Conservation (phyloP, 129 eudicot genomes). For the Chrysanthemum lavandulifolium region DNA sequence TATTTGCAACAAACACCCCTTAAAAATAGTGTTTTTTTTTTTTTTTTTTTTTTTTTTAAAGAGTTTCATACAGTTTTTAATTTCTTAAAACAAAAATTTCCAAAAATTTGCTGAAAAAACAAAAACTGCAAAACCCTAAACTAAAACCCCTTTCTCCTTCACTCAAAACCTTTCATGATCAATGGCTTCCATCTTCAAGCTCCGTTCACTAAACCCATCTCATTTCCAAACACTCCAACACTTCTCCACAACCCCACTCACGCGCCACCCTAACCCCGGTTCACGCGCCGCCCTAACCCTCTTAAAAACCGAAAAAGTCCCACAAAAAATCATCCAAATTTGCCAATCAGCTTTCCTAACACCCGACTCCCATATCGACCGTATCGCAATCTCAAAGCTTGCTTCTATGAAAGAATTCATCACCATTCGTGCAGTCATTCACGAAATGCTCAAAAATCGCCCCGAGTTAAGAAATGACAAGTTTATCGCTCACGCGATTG, state of each 20-base stretch:
- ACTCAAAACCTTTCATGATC: background rate
- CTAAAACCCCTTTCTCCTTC: slow-evolving; percentile 8
- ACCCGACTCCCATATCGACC: slow-evolving; percentile 65
- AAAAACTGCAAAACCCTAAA: slow-evolving; percentile 21
- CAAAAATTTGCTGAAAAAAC: too few relatives aligned
- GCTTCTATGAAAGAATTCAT: slow-evolving; percentile 36
- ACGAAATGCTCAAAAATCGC: slow-evolving; percentile 47
- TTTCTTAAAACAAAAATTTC: too few relatives aligned
- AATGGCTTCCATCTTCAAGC: slow-evolving; percentile 19
- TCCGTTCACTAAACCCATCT: background rate
- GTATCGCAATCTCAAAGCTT: slow-evolving; percentile 67
- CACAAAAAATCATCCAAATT: slow-evolving; percentile 58
- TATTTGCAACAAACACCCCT: too few relatives aligned
- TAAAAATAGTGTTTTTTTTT: too few relatives aligned
- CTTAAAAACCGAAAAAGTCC: slow-evolving; percentile 56
- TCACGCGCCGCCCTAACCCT: slow-evolving; percentile 61
- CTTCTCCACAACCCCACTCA: slow-evolving; percentile 49
- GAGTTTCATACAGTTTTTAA: too few relatives aligned
- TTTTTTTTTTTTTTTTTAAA: too few relatives aligned
- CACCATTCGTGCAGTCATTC: slow-evolving; percentile 38
- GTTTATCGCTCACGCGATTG: slow-evolving; percentile 51
- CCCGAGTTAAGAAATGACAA: slow-evolving; percentile 57
- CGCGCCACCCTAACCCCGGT: slow-evolving; percentile 47
- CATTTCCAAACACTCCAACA: slow-evolving; percentile 33
- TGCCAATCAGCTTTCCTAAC: slow-evolving; percentile 69